Evolutionary conservation across 1,284 basidiomycete genomes (phyloP).

Genomic region (Moesziomyces sp.): DNA sequence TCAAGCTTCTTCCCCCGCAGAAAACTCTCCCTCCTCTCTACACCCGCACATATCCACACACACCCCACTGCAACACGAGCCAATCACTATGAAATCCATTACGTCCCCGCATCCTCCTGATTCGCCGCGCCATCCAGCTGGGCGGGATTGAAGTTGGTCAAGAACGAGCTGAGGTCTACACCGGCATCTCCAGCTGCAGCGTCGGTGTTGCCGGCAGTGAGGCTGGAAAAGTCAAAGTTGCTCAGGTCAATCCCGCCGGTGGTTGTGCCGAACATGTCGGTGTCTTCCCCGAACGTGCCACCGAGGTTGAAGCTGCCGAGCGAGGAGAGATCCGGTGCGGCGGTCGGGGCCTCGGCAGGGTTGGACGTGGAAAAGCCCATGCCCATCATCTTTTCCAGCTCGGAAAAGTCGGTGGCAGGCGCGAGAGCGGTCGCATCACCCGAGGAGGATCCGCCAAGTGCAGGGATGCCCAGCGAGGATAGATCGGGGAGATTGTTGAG

Average conservation of each 20-base stretch:
- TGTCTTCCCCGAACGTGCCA: slow-evolving; percentile 7
- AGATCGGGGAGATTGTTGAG: slow-evolving; percentile 28
- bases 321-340: slow-evolving; percentile 13
- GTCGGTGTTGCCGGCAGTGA: slow-evolving; percentile 40
- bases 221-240: slow-evolving; percentile 41
- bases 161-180: slow-evolving; percentile 63
- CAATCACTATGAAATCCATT: too few relatives aligned
- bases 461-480: slow-evolving; percentile 35
- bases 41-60: too few relatives aligned
- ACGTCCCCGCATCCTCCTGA: too few relatives aligned
- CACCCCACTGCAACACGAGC: too few relatives aligned
- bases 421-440: slow-evolving; percentile 5
- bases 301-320: slow-evolving; percentile 24
- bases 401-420: slow-evolving; percentile 22
- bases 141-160: slow-evolving; percentile 66
- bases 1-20: too few relatives aligned
- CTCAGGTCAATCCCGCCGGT: slow-evolving; percentile 35
- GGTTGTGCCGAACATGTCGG: slow-evolving; percentile 27
- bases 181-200: slow-evolving; percentile 67
- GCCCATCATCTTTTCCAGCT: slow-evolving; percentile 47
- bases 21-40: too few relatives aligned
- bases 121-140: slow-evolving; percentile 63
- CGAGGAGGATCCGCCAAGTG: slow-evolving; percentile 4
- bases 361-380: slow-evolving; percentile 25
- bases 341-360: background rate